Evolutionary conservation across 495 filamentous ascomycete genomes (phyloP).

Genomic region (Penicillium antarcticum): DNA sequence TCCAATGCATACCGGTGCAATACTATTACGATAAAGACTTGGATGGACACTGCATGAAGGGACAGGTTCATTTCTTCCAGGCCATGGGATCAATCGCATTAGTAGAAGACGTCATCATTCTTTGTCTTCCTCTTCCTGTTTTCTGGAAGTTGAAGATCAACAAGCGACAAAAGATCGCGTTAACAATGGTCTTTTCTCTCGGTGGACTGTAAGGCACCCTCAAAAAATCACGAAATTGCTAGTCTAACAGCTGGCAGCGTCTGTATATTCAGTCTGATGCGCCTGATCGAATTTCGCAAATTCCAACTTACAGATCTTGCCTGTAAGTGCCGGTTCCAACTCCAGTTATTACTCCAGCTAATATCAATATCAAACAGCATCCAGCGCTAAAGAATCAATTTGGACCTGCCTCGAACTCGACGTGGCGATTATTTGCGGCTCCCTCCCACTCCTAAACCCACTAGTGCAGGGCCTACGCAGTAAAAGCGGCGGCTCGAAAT

Average conservation of each 20-base stretch:
- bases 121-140: slow-evolving; percentile 33
- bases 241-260: slow-evolving; percentile 9
- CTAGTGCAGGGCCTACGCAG: too few relatives aligned
- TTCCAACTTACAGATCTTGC: slow-evolving; percentile 15
- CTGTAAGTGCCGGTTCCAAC: neutral
- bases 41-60: slow-evolving; percentile 23
- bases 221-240: neutral
- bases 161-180: slow-evolving; percentile 21
- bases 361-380: too few relatives aligned
- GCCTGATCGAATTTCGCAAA: slow-evolving; percentile 18
- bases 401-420: too few relatives aligned
- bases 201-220: neutral
- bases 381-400: too few relatives aligned
- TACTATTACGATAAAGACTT: slow-evolving; percentile 25
- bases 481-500: too few relatives aligned
- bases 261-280: slow-evolving; percentile 24
- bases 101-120: slow-evolving; percentile 31
- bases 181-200: slow-evolving; percentile 4
- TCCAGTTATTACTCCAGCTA: too few relatives aligned
- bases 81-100: slow-evolving; percentile 19
- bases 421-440: too few relatives aligned
- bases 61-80: slow-evolving; percentile 14
- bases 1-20: slow-evolving; percentile 26
- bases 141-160: slow-evolving; percentile 22
- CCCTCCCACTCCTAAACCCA: too few relatives aligned